Conservation (phyloP, 441 rosid genomes). For the Populus hybrid region DNA sequence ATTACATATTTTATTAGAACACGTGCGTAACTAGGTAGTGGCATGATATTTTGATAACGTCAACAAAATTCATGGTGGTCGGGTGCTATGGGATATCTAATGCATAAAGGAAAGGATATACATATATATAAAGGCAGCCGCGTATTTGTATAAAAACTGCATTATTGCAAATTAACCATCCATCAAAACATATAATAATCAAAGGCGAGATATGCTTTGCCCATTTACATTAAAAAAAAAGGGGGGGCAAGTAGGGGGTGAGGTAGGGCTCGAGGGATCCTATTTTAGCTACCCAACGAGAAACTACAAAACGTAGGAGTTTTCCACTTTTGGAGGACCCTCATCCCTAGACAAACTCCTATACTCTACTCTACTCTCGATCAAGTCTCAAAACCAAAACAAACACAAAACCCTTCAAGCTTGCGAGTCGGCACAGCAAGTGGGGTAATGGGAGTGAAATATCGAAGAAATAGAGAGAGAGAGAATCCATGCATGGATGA, state of each 20-base stretch:
- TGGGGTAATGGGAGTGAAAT: conserved; percentile 10
- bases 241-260: background rate
- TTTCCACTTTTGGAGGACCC: conserved; percentile 24
- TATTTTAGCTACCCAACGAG: conserved; percentile 39
- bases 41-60: too few species aligned
- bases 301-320: conserved; percentile 28
- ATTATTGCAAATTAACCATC: background rate
- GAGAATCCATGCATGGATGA: background rate
- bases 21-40: too few species aligned
- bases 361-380: background rate
- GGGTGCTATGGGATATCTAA: too few species aligned
- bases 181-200: background rate
- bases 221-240: conserved; percentile 3
- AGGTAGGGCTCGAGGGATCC: conserved; percentile 26
- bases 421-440: conserved; percentile 9
- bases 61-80: too few species aligned
- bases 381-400: conserved; percentile 14
- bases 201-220: conserved; percentile 15
- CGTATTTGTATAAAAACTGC: too few species aligned
- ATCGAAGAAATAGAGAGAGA: background rate
- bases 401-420: conserved; percentile 25
- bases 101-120: too few species aligned
- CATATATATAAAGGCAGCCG: too few species aligned
- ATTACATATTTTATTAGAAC: too few species aligned
- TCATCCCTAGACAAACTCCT: background rate